A percentile compares a stretch with the other conserved stretches of the same genome.
Conservation (phyloP, 345 rosid species). For the Euphorbia pulcherrima region DNA sequence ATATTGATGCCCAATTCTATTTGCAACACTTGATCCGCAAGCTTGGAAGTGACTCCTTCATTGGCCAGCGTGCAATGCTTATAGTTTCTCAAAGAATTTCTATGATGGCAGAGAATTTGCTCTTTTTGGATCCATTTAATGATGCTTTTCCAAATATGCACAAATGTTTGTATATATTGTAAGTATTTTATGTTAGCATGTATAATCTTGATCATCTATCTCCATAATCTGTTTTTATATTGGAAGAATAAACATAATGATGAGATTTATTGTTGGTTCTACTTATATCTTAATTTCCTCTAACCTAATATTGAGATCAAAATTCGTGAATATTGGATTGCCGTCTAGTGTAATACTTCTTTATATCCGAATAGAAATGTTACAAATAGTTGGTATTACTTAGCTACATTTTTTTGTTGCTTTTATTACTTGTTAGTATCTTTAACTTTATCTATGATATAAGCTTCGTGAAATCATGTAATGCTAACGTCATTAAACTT, state of each 20-base stretch:
- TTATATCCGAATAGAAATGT: not conserved
- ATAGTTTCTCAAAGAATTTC: conserved; percentile 65
- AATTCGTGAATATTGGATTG: not conserved
- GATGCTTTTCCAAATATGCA: conserved; percentile 60
- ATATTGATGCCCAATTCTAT: conserved; percentile 41
- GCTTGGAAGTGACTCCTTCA: conserved; percentile 60
- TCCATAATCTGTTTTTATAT: not conserved
- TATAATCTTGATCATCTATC: not conserved
- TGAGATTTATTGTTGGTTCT: not conserved
- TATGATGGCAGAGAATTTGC: conserved; percentile 54
- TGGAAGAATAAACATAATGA: not conserved
- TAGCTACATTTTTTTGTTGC: not conserved
- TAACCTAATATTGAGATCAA: not conserved
- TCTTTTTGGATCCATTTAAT: conserved; percentile 78
- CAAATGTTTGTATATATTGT: conserved; percentile 59
- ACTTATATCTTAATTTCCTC: not conserved
- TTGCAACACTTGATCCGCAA: conserved; percentile 82
- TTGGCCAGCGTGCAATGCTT: conserved; percentile 65
- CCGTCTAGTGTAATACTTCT: no score
- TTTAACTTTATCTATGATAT: not conserved
- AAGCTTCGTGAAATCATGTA: not conserved
- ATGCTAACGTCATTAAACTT: no score
- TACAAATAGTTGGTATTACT: not conserved
- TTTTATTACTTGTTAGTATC: not conserved
- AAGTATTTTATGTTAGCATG: conserved; percentile 29